phyloP scores from a whole-genome alignment of 331 rosid species.

The Malus hybrid region DNA sequence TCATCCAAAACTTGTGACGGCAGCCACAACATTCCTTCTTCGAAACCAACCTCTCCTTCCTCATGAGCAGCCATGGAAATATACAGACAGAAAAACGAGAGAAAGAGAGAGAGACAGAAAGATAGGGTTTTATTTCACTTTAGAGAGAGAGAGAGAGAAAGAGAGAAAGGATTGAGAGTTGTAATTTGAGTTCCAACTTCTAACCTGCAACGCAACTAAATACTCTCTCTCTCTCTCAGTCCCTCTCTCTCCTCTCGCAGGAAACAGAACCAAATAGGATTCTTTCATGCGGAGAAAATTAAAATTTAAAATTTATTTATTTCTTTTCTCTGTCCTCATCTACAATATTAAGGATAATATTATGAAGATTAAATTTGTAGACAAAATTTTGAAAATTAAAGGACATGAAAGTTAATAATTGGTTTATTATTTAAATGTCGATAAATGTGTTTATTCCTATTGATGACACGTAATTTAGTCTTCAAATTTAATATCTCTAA shows the following conservation, averaged over 20 bases:
- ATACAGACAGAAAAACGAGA: not conserved
- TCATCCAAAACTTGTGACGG: slow-evolving; percentile 50
- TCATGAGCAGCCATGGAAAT: slow-evolving; percentile 24
- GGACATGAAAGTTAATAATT: too few relatives aligned
- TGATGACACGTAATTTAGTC: too few relatives aligned
- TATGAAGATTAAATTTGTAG: too few relatives aligned
- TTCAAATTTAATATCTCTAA: too few relatives aligned
- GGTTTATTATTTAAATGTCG: too few relatives aligned
- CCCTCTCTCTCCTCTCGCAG: not conserved
- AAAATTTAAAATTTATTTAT: too few relatives aligned
- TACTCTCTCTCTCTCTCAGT: slow-evolving; percentile 8
- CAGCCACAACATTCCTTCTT: slow-evolving; percentile 57
- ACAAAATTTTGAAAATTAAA: too few relatives aligned
- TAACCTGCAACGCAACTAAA: slow-evolving; percentile 54
- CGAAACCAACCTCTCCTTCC: slow-evolving; percentile 34
- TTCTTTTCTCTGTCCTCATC: too few relatives aligned
- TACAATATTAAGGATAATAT: too few relatives aligned
- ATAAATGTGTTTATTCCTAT: too few relatives aligned
- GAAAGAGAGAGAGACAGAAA: not conserved
- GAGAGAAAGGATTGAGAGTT: slow-evolving; percentile 4
- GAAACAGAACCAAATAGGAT: not conserved
- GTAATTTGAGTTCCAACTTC: slow-evolving; percentile 45
- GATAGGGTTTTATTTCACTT: not conserved
- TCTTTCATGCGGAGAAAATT: not conserved
- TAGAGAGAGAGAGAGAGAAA: not conserved